Conservation (phyloP, 2,329 filamentous ascomycete species). For the Fusarium nurragi region DNA sequence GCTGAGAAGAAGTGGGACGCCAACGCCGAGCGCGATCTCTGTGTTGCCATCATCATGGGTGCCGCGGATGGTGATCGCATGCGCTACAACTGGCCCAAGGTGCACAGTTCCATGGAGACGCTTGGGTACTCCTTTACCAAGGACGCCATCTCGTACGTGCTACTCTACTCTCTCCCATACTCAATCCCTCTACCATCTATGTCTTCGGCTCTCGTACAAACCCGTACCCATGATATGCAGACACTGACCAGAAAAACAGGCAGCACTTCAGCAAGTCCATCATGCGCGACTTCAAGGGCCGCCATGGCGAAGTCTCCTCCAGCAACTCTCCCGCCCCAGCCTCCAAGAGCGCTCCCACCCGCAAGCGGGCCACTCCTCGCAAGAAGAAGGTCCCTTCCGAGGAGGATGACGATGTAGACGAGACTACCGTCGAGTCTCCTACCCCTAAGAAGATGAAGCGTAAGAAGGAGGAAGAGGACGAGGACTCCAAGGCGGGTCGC, state of each 20-base stretch:
- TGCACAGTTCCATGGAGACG: constrained; percentile 46
- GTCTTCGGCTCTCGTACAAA: background rate
- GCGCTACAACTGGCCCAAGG: constrained; percentile 49
- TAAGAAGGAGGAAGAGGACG: constrained; percentile 36
- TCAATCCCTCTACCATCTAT: background rate
- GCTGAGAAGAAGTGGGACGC: constrained; percentile 52
- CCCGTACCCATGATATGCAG: background rate
- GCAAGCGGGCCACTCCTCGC: constrained; percentile 33
- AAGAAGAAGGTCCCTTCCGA: constrained; percentile 28
- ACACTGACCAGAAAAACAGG: constrained; percentile 34
- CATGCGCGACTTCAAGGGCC: constrained; percentile 49
- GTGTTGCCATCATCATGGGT: constrained; percentile 49
- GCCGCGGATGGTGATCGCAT: constrained; percentile 40
- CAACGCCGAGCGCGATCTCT: constrained; percentile 52
- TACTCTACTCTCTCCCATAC: background rate
- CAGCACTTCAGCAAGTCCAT: constrained; percentile 54
- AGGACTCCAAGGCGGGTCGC: constrained; percentile 33
- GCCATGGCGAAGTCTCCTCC: constrained; percentile 30
- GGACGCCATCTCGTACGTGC: constrained; percentile 52
- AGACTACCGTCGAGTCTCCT: constrained; percentile 22
- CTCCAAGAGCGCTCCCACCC: constrained; percentile 35
- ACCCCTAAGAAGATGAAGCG: constrained; percentile 47
- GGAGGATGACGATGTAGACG: constrained; percentile 28
- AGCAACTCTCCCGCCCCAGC: constrained; percentile 11
- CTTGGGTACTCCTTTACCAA: constrained; percentile 51